Percentiles rank a stretch among this genome's conserved stretches.
These are phyloP conservation scores for Dothidotthia symphoricarpi DNA, from an alignment of 2,329 filamentous ascomycete genomes.

Conservation along the genomic window DNA sequence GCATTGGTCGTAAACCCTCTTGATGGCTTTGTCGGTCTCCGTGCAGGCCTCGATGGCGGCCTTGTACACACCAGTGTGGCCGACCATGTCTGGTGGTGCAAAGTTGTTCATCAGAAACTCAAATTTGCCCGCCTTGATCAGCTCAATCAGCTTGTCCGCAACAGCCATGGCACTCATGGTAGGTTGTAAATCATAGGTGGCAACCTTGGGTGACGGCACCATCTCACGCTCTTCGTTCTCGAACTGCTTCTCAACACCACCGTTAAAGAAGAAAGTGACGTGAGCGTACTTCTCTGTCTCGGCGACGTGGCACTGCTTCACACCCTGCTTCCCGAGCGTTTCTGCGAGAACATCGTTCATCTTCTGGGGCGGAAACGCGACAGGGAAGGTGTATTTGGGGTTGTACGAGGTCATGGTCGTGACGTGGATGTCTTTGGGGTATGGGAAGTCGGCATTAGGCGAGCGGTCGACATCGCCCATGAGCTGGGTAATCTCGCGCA, in stretches of 20 bases:
- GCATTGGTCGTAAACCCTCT: slow-evolving; percentile 87
- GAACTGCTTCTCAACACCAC: slow-evolving; percentile 95
- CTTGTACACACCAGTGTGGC: slow-evolving; percentile 96
- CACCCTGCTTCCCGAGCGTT: slow-evolving; percentile 84
- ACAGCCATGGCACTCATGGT: slow-evolving; percentile 94
- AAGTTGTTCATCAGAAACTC: slow-evolving; percentile 99
- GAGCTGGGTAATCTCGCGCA: slow-evolving; percentile 92
- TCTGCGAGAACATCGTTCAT: slow-evolving; percentile 99
- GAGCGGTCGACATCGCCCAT: slow-evolving; percentile 90
- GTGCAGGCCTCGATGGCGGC: slow-evolving; percentile 81
- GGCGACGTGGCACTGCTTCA: slow-evolving; percentile 93
- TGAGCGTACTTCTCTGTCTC: slow-evolving; percentile 99
- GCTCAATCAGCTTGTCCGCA: slow-evolving; percentile 84
- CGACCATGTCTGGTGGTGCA: slow-evolving; percentile 98
- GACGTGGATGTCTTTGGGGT: slow-evolving; percentile 81
- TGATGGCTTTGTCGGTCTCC: slow-evolving; percentile 91
- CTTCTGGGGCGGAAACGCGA: slow-evolving; percentile 89
- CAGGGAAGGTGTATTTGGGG: slow-evolving; percentile 83
- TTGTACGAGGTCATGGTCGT: slow-evolving; percentile 99
- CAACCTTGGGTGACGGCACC: slow-evolving; percentile 90
- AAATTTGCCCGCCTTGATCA: slow-evolving; percentile 79
- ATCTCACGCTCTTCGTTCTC: slow-evolving; percentile 88
- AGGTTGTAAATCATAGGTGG: slow-evolving; percentile 91
- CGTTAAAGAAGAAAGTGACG: slow-evolving; percentile 99
- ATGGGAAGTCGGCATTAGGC: slow-evolving; percentile 84